These are phyloP conservation scores for Pythium dissimile DNA, from an alignment of 352 stramenopile species.

Conservation along the genomic window DNA sequence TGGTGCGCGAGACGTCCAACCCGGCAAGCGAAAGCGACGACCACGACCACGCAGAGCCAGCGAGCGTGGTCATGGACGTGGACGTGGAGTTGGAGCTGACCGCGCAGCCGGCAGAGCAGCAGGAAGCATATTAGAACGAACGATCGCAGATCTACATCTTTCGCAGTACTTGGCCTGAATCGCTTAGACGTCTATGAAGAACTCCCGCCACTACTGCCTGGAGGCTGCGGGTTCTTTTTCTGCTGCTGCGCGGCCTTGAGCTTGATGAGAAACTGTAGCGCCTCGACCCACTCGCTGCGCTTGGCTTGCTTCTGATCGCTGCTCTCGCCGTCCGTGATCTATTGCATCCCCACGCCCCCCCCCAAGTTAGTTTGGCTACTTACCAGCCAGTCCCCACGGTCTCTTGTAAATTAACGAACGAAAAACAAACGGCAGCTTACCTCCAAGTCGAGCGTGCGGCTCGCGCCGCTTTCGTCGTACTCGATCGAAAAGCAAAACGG, in stretches of 20 bases:
- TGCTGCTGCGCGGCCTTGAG: constrained; percentile 41
- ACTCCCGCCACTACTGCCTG: not conserved
- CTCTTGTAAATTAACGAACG: not conserved
- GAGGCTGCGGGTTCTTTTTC: constrained; percentile 12
- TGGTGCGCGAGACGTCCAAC: not conserved
- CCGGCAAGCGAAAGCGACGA: constrained; percentile 7
- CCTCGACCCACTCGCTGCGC: constrained; percentile 63
- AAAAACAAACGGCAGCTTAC: constrained; percentile 17
- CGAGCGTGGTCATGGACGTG: constrained; percentile 8
- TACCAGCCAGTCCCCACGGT: not conserved
- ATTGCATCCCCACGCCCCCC: too few species aligned
- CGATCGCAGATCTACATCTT: not conserved
- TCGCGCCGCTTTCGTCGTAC: constrained; percentile 58
- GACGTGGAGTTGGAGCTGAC: constrained; percentile 11
- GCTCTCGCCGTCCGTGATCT: constrained; percentile 66
- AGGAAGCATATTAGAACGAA: constrained; percentile 14
- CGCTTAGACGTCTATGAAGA: too few species aligned
- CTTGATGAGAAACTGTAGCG: constrained; percentile 68
- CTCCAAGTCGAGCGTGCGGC: constrained; percentile 68
- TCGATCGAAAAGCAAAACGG: constrained; percentile 73
- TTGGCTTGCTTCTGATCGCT: constrained; percentile 58
- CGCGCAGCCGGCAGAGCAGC: constrained; percentile 4
- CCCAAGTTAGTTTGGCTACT: too few species aligned
- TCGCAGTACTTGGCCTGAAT: not conserved
- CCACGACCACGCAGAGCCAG: not conserved